phyloP scores from a whole-genome alignment of 2,329 filamentous ascomycete genomes.

The Aspergillus pseudoterreus region DNA sequence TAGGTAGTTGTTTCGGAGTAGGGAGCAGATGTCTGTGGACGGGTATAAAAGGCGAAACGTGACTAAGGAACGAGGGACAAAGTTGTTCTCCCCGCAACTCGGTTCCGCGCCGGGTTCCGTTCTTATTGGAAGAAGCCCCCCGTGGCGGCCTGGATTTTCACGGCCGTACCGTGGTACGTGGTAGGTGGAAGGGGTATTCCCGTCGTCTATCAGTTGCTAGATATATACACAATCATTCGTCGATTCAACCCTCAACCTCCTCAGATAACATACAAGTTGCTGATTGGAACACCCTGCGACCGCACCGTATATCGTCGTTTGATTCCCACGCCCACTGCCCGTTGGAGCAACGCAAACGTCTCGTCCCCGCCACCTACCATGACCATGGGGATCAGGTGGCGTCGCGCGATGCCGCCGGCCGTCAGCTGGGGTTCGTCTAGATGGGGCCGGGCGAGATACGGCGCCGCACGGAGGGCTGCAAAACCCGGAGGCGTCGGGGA shows the following conservation, averaged over 20 bases:
- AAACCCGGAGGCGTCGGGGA: conserved; percentile 13
- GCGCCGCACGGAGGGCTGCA: conserved; percentile 33
- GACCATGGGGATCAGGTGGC: conserved; percentile 74
- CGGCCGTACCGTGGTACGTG: no score
- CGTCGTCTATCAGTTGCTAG: no score
- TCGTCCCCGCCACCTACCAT: conserved; percentile 72
- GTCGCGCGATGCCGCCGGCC: conserved; percentile 63
- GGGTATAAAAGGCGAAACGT: not conserved
- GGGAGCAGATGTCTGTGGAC: no score
- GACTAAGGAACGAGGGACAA: not conserved
- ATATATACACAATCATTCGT: not conserved
- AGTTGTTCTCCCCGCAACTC: no score
- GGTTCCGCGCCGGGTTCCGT: not conserved
- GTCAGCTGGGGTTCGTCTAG: conserved; percentile 73
- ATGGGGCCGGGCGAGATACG: conserved; percentile 59
- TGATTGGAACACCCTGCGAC: conserved; percentile 74
- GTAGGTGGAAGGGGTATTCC: no score
- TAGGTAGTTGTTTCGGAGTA: no score
- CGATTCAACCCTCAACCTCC: not conserved
- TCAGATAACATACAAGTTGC: conserved; percentile 65
- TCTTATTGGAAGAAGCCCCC: not conserved
- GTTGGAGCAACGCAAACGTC: conserved; percentile 60
- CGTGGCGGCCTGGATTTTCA: not conserved
- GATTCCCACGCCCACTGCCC: conserved; percentile 67
- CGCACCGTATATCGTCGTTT: conserved; percentile 74